phyloP scores from a whole-genome alignment of 139 green algal genomes.

The Micractinium sp. region DNA sequence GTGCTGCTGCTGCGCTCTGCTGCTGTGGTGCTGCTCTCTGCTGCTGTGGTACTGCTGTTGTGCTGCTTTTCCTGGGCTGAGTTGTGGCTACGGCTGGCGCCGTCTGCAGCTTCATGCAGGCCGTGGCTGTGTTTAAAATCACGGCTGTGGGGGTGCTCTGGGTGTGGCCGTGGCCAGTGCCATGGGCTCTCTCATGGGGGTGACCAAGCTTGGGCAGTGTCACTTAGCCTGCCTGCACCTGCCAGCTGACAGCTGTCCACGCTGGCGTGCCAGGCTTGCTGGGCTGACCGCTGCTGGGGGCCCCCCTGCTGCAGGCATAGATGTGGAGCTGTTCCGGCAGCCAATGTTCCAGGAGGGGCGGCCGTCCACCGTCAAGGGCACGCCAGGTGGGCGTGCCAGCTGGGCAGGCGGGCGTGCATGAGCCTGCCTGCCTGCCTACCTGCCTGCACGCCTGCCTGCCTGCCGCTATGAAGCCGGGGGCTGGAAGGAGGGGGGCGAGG shows the following conservation, averaged over 20 bases:
- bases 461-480: no score
- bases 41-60: no score
- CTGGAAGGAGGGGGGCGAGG: not conserved
- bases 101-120: no score
- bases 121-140: no score
- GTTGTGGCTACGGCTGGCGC: not conserved
- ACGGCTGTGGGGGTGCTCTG: no score
- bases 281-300: not conserved
- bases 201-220: no score
- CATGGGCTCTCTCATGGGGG: no score
- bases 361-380: constrained; percentile 11
- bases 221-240: no score
- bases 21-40: no score
- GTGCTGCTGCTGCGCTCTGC: not conserved
- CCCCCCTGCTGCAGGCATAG: constrained; percentile 47
- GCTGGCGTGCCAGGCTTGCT: not conserved
- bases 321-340: constrained; percentile 55
- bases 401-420: not conserved
- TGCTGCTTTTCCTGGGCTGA: not conserved
- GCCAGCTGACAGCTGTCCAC: no score
- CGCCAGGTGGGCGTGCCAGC: not conserved
- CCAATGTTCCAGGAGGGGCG: constrained; percentile 23
- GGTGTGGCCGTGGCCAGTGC: no score
- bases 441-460: not conserved
- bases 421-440: not conserved